Evolutionary conservation across 2,329 filamentous ascomycete genomes (phyloP).

Genomic region (Shiraia bambusicola): DNA sequence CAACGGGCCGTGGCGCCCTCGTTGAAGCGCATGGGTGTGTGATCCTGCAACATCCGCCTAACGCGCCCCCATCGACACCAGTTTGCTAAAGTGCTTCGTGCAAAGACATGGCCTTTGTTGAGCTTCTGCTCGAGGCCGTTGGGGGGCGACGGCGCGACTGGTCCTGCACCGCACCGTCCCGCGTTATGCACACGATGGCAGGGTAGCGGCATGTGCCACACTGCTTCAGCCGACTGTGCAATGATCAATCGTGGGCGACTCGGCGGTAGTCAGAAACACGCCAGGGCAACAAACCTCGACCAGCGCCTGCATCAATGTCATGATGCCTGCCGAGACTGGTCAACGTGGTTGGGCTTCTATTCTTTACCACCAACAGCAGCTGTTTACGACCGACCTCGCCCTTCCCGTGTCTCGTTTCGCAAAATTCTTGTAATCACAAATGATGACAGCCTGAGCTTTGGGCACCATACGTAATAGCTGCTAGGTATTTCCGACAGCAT

Average conservation of each 20-base stretch:
- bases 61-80: conserved; percentile 25
- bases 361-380: conserved; percentile 11
- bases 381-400: conserved; percentile 8
- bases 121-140: conserved; percentile 15
- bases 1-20: conserved; percentile 40
- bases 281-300: conserved; percentile 1
- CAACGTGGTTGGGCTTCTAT: background rate
- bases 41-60: conserved; percentile 26
- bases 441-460: conserved; percentile 15
- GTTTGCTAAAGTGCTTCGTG: conserved; percentile 18
- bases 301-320: background rate
- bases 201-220: conserved; percentile 11
- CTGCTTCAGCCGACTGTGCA: conserved; percentile 2
- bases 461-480: conserved; percentile 14
- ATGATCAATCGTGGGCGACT: conserved; percentile 2
- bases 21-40: conserved; percentile 32
- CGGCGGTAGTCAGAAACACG: conserved; percentile 13
- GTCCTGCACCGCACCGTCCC: conserved; percentile 26
- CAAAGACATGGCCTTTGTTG: conserved; percentile 14
- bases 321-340: too few species aligned
- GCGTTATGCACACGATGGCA: conserved; percentile 11
- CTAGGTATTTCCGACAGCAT: too few species aligned
- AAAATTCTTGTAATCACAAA: conserved; percentile 17
- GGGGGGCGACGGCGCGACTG: conserved; percentile 18
- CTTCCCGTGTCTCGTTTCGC: conserved; percentile 4